These are phyloP conservation scores for Penicillium brevicompactum DNA, from an alignment of 2,329 filamentous ascomycete species.

Conservation along the genomic window DNA sequence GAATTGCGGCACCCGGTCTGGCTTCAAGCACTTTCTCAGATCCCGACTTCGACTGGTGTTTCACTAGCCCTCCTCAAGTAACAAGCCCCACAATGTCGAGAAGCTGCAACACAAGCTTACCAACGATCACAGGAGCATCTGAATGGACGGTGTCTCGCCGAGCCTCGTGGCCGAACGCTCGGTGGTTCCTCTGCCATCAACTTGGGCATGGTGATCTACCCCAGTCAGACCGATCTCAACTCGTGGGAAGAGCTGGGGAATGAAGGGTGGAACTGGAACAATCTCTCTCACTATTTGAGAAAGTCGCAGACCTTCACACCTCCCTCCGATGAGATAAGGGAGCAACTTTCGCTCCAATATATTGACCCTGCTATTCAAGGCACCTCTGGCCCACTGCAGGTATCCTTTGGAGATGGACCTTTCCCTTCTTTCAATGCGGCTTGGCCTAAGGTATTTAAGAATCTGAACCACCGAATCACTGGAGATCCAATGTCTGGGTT, in stretches of 20 bases:
- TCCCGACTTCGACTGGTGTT: conserved; percentile 20
- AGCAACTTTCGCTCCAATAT: conserved; percentile 2
- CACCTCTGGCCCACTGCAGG: conserved; percentile 7
- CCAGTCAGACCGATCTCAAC: conserved; percentile 42
- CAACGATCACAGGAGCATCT: conserved; percentile 26
- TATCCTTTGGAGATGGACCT: conserved; percentile 14
- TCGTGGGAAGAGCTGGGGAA: conserved; percentile 50
- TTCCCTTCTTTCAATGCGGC: conserved; percentile 20
- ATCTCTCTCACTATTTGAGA: conserved; percentile 51
- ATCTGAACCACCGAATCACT: conserved; percentile 14
- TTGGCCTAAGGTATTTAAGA: conserved; percentile 17
- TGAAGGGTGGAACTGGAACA: conserved; percentile 47
- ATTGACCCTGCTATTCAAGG: conserved; percentile 6
- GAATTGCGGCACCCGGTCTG: conserved; percentile 16
- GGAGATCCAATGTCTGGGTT: conserved; percentile 19
- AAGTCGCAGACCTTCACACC: conserved; percentile 40
- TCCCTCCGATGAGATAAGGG: conserved; percentile 6
- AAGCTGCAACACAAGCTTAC: neutral
- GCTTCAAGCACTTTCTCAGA: conserved; percentile 10
- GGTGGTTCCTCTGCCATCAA: conserved; percentile 52
- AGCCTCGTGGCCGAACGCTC: conserved; percentile 49
- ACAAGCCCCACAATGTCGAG: neutral
- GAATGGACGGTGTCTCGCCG: conserved; percentile 32
- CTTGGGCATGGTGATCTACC: conserved; percentile 31
- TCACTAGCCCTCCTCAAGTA: conserved; percentile 8